A percentile compares a stretch with the other conserved stretches of the same genome.
These are phyloP conservation scores for Diaporthe vexans DNA, from an alignment of 2,329 filamentous ascomycete genomes.

Conservation along the genomic window DNA sequence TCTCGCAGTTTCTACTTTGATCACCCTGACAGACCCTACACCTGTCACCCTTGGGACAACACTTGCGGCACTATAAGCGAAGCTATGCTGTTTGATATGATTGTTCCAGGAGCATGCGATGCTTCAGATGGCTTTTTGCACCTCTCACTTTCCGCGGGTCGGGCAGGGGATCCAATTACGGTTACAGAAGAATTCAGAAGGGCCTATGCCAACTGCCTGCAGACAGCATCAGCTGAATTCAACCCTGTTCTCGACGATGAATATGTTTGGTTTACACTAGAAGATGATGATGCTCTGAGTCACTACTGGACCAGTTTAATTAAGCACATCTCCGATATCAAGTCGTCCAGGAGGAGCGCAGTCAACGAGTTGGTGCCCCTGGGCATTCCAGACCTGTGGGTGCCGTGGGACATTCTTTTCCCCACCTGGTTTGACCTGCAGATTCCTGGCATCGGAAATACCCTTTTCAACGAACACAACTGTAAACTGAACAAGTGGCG, in stretches of 20 bases:
- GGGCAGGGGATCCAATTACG: not conserved
- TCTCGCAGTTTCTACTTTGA: no score
- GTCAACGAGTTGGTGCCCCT: no score
- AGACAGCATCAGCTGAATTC: accelerated
- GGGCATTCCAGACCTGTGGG: not conserved
- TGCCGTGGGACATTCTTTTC: not conserved
- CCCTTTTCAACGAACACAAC: accelerated
- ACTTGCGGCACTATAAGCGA: not conserved
- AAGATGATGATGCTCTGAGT: not conserved
- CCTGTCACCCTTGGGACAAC: no score
- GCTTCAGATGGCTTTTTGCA: not conserved
- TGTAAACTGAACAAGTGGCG: not conserved
- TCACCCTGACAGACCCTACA: no score
- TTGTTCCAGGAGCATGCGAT: not conserved
- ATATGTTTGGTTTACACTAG: not conserved
- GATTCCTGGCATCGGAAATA: not conserved
- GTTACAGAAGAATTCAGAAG: not conserved
- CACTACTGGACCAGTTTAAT: not conserved
- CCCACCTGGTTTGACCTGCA: not conserved
- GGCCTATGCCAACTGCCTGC: not conserved
- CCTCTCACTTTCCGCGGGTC: not conserved
- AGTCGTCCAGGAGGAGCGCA: accelerated
- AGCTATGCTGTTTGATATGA: not conserved
- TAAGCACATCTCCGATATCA: not conserved
- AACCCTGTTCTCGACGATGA: not conserved